Percentiles rank a stretch among this genome's conserved stretches.
These are phyloP conservation scores for Sporisorium reilianum DNA, from an alignment of 1,284 basidiomycete genomes.

Conservation along the genomic window DNA sequence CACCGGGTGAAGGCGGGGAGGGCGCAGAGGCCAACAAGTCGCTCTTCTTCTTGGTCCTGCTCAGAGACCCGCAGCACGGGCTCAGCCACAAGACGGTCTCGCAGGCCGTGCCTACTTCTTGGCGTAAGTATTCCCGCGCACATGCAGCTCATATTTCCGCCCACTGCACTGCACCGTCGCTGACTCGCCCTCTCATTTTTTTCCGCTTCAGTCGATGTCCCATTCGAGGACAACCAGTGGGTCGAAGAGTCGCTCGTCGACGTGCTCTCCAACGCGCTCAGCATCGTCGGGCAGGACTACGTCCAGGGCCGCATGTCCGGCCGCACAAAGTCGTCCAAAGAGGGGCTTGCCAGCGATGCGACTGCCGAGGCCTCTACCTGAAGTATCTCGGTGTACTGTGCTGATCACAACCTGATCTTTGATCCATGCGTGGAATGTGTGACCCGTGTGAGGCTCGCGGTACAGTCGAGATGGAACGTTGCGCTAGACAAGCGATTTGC, in stretches of 20 bases:
- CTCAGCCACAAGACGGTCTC: constrained; percentile 63
- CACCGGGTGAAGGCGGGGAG: neutral
- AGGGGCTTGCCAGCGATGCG: constrained; percentile 30
- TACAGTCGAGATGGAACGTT: too few relatives aligned
- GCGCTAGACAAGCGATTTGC: constrained; percentile 19
- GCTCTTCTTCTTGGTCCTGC: constrained; percentile 61
- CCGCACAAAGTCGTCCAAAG: constrained; percentile 48
- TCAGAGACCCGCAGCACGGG: constrained; percentile 62
- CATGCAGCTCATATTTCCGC: neutral
- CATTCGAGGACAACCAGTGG: constrained; percentile 65
- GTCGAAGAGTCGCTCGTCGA: constrained; percentile 66
- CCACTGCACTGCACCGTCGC: neutral
- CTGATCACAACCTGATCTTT: neutral
- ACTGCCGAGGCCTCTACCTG: neutral
- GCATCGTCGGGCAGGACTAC: constrained; percentile 62
- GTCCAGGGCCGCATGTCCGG: constrained; percentile 60
- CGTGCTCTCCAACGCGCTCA: constrained; percentile 62
- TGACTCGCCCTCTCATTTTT: constrained; percentile 8
- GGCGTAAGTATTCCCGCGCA: constrained; percentile 54
- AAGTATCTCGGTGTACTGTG: neutral
- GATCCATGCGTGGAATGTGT: neutral
- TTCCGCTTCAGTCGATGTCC: constrained; percentile 55
- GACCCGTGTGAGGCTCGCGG: neutral
- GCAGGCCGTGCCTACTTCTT: constrained; percentile 62
- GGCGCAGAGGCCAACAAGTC: constrained; percentile 36